phyloP scores from a whole-genome alignment of 306 rosid species.

The Dicorynia guianensis region DNA sequence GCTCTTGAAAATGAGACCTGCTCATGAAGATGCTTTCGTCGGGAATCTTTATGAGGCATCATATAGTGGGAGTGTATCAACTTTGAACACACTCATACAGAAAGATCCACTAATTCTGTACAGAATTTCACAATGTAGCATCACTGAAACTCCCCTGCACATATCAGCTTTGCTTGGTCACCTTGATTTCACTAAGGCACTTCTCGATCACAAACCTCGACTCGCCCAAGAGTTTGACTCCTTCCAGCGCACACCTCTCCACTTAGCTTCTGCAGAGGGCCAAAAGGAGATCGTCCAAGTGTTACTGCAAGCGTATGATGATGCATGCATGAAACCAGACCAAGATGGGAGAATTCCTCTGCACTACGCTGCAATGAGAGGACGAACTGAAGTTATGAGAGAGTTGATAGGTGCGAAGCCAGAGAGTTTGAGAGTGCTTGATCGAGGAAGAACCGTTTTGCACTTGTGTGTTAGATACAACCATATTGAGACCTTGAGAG shows the following conservation, averaged over 20 bases:
- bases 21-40: too few relatives aligned
- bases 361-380: constrained; percentile 34
- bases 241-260: background rate
- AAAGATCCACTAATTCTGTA: background rate
- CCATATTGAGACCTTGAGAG: constrained; percentile 29
- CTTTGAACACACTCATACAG: background rate
- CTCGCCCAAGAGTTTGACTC: constrained; percentile 13
- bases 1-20: too few relatives aligned
- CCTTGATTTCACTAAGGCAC: background rate
- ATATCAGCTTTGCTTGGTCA: constrained; percentile 3
- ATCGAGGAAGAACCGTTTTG: constrained; percentile 3
- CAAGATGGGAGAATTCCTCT: constrained; percentile 18
- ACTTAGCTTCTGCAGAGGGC: constrained; percentile 17
- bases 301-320: background rate
- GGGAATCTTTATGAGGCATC: too few relatives aligned
- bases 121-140: background rate
- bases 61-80: background rate
- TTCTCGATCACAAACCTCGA: background rate
- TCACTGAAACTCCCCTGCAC: constrained; percentile 4
- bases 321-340: background rate
- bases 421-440: background rate
- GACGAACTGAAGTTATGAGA: background rate
- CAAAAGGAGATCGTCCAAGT: background rate
- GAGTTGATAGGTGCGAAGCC: background rate
- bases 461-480: constrained; percentile 35